These are phyloP conservation scores for Zizania palustris DNA, from an alignment of 202 grass and related monocot species.

Conservation along the genomic window DNA sequence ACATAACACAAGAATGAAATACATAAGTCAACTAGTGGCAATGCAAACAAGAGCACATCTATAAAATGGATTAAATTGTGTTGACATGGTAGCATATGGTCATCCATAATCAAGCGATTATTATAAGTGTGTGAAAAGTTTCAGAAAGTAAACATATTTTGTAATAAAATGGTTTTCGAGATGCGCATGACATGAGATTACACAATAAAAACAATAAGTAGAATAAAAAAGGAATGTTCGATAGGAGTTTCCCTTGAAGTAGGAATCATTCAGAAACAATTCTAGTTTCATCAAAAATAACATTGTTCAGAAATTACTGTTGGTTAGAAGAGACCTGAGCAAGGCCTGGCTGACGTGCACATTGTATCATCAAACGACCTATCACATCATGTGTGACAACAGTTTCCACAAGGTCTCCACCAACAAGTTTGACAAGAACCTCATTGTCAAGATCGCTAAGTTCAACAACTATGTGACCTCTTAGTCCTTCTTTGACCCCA, in stretches of 20 bases:
- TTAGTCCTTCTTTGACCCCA: constrained; percentile 85
- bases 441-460: constrained; percentile 86
- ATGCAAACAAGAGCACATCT: constrained; percentile 10
- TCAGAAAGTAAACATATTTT: constrained; percentile 2
- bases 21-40: constrained; percentile 1
- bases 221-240: constrained; percentile 18
- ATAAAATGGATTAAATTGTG: constrained; percentile 18
- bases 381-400: constrained; percentile 88
- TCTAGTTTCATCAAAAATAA: constrained; percentile 27
- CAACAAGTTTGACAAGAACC: constrained; percentile 83
- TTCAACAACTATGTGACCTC: constrained; percentile 81
- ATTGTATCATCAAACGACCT: constrained; percentile 85
- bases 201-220: constrained; percentile 18
- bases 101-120: constrained; percentile 22
- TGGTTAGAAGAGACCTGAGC: constrained; percentile 58
- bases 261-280: background rate
- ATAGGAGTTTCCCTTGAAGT: background rate
- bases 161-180: constrained; percentile 12
- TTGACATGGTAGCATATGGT: background rate
- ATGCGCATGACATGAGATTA: background rate
- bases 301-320: constrained; percentile 26
- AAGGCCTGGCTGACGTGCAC: constrained; percentile 79
- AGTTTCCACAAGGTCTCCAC: constrained; percentile 78
- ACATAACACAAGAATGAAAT: too few relatives aligned
- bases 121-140: background rate